A percentile compares a stretch with the other conserved stretches of the same genome.
These are phyloP conservation scores for Raffaelea albimanens DNA, from an alignment of 2,329 filamentous ascomycete genomes.

Conservation along the genomic window DNA sequence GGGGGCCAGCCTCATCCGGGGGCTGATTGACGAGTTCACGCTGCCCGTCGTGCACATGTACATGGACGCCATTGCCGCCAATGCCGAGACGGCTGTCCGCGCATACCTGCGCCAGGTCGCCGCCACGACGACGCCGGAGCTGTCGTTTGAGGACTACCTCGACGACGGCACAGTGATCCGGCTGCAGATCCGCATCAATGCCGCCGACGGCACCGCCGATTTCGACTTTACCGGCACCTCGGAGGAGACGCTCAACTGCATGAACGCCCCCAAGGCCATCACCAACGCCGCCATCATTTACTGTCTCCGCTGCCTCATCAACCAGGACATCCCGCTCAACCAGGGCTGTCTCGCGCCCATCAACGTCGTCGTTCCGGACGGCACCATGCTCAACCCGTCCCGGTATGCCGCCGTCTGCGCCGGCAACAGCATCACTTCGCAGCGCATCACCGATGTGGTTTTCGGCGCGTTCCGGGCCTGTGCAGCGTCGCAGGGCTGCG, in stretches of 20 bases:
- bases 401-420: constrained; percentile 73
- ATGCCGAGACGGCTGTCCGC: constrained; percentile 67
- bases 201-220: constrained; percentile 61
- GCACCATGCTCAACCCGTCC: constrained; percentile 64
- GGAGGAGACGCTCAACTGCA: constrained; percentile 65
- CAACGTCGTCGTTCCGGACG: constrained; percentile 61
- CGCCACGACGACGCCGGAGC: constrained; percentile 58
- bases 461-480: constrained; percentile 72
- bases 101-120: constrained; percentile 23
- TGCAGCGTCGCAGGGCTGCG: constrained; percentile 70
- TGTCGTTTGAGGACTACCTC: constrained; percentile 73
- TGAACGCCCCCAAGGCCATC: constrained; percentile 69
- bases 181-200: constrained; percentile 66
- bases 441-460: constrained; percentile 76
- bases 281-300: constrained; percentile 78
- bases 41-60: constrained; percentile 70
- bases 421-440: constrained; percentile 71
- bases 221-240: constrained; percentile 73
- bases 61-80: constrained; percentile 72
- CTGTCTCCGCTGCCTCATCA: constrained; percentile 70
- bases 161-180: constrained; percentile 75
- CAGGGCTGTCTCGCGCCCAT: constrained; percentile 76
- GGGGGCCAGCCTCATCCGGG: constrained; percentile 38
- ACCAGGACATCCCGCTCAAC: constrained; percentile 75
- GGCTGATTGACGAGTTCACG: constrained; percentile 69